A percentile compares a stretch with the other conserved stretches of the same genome.
These are phyloP conservation scores for Pleurotus eryngii DNA, from an alignment of 768 basidiomycete genomes.

Conservation along the genomic window DNA sequence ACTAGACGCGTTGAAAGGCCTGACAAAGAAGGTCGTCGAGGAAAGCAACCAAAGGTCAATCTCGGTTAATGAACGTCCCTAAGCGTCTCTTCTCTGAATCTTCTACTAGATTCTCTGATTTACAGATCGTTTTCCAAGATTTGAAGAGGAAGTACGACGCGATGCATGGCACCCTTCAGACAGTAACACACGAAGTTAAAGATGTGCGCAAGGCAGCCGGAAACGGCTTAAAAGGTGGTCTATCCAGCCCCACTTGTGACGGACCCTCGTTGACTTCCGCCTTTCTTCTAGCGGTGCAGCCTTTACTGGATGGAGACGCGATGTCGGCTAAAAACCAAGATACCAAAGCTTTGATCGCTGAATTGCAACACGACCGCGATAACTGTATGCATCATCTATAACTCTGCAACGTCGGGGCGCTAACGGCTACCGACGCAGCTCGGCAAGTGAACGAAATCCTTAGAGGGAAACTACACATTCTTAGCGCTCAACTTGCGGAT, in stretches of 20 bases:
- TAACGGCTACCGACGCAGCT: background rate
- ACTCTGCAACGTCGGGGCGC: no score
- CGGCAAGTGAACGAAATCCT: conserved; percentile 12
- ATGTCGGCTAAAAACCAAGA: background rate
- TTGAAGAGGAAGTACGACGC: conserved; percentile 3
- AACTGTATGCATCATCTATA: conserved; percentile 1
- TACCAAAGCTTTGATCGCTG: conserved; percentile 8
- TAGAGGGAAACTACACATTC: conserved; percentile 7
- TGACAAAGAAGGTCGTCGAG: conserved; percentile 9
- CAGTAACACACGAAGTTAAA: background rate
- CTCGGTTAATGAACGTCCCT: background rate
- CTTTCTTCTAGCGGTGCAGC: background rate
- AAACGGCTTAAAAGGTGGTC: conserved; percentile 5
- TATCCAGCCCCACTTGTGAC: background rate
- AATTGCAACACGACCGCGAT: conserved; percentile 7
- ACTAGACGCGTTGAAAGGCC: conserved; percentile 5
- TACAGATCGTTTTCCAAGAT: conserved; percentile 4
- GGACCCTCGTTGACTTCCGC: background rate
- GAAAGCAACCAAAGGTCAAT: conserved; percentile 5
- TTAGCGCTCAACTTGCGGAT: conserved; percentile 10
- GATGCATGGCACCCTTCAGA: background rate
- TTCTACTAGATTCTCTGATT: conserved; percentile 2
- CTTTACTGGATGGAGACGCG: conserved; percentile 6
- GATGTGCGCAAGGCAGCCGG: background rate
- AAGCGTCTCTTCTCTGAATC: background rate